phyloP scores from a whole-genome alignment of 2,329 filamentous ascomycete genomes.

The Hirsutella thompsonii region DNA sequence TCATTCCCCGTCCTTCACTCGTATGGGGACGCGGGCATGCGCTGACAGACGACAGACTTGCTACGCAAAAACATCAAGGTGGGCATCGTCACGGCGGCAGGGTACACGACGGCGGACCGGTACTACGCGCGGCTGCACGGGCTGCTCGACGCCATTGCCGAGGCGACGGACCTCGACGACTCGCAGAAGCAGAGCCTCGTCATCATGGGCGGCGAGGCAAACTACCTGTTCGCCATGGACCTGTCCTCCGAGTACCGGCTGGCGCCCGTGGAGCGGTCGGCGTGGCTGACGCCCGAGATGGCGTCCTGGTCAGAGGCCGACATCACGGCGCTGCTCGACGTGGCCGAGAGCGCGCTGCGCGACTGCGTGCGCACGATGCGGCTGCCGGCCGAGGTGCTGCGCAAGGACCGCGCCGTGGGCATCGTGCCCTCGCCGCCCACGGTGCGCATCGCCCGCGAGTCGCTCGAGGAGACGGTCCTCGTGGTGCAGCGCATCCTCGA shows the following conservation, averaged over 20 bases:
- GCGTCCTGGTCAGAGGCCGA: conserved; percentile 61
- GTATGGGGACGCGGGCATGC: neutral
- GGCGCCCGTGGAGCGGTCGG: conserved; percentile 47
- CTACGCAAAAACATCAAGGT: conserved; percentile 69
- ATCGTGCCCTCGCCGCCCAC: conserved; percentile 51
- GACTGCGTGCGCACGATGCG: conserved; percentile 72
- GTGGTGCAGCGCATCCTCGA: conserved; percentile 90
- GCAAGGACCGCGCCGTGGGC: conserved; percentile 80
- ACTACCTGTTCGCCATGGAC: conserved; percentile 81
- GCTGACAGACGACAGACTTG: conserved; percentile 35
- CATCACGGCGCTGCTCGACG: conserved; percentile 70
- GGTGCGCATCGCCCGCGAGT: conserved; percentile 68
- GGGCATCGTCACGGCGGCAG: conserved; percentile 92
- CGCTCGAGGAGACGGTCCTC: conserved; percentile 88
- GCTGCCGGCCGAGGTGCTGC: conserved; percentile 65
- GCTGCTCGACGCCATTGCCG: conserved; percentile 65
- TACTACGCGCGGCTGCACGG: conserved; percentile 85
- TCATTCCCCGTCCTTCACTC: neutral
- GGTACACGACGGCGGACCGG: conserved; percentile 75
- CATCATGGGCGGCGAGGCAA: conserved; percentile 91
- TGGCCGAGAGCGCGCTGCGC: conserved; percentile 71
- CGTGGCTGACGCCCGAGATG: conserved; percentile 74
- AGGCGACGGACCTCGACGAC: conserved; percentile 43
- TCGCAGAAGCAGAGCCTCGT: conserved; percentile 67
- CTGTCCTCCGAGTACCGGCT: conserved; percentile 53